Conservation (phyloP, 495 filamentous ascomycete genomes). For the Neurospora cerealis region DNA sequence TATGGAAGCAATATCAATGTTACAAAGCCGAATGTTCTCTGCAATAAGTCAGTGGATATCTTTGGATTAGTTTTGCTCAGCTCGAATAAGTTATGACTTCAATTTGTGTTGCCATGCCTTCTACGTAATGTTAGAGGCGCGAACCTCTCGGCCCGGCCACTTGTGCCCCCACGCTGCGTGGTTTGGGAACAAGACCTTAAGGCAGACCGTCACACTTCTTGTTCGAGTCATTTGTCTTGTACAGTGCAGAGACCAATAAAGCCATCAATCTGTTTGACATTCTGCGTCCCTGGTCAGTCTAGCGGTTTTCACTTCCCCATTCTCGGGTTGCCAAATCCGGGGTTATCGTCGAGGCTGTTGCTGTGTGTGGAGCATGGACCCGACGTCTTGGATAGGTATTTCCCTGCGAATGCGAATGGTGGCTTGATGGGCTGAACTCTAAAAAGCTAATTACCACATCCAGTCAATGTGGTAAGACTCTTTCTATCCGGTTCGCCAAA, state of each 20-base stretch:
- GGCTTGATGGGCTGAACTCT: background rate
- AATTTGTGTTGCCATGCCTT: background rate
- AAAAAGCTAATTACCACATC: background rate
- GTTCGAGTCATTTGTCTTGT: background rate
- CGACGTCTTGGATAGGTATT: background rate
- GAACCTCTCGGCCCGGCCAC: background rate
- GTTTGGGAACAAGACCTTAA: background rate
- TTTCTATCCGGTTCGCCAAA: background rate
- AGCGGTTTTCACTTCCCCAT: background rate
- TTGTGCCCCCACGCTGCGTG: background rate
- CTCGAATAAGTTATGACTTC: background rate
- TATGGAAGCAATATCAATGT: background rate
- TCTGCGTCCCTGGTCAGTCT: background rate
- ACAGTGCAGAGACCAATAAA: background rate
- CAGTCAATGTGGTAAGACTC: background rate
- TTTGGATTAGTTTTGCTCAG: background rate
- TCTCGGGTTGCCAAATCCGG: background rate
- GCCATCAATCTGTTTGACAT: background rate
- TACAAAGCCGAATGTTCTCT: background rate
- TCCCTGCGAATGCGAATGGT: background rate
- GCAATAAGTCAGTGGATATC: background rate
- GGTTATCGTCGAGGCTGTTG: background rate
- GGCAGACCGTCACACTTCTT: background rate
- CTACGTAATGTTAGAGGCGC: background rate
- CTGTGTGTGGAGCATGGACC: background rate